Base-by-base conservation (phyloP, 2,329 filamentous ascomycete species). In the Pestalotiopsis sp. region DNA sequence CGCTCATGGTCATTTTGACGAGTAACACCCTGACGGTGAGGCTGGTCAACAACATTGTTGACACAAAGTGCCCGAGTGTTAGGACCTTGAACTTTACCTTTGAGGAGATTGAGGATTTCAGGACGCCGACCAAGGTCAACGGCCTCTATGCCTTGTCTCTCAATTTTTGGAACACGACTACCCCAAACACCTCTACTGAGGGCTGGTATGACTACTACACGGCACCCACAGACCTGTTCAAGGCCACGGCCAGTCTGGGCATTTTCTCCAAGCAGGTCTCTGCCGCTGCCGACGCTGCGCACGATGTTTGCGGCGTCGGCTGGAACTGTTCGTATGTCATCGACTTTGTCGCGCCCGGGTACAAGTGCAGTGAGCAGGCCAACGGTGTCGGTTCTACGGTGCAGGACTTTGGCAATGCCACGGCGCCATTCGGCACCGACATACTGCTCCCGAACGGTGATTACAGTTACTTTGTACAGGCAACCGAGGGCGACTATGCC, bases 261-360 rank as follows among this genome's bases (percentile, higher is more conserved):
- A 71, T 73, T 4, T 76, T 71, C 23, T 73, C 71, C n/a, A 69
- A 74, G n/a, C 69, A 72, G 36, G 71, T 75, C 5, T 69, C 78
- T 39, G 61, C 52, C 14, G 70, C 73, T 23, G 75, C 72, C 4
- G 74, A 76, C 45, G 80, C 78, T 7, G 77, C 80, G 11, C 72
- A 77, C 25, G 74, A 78, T 36, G 79, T 81, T 0, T 81, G 80
- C 65, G 77, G 79, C 17, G 61, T 70, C 0, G 78, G 80, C 5
- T 82, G 78, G 76, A 82, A 83, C 63, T 83, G 81, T 70, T 79
- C 77, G 4, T 83, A 80, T 70, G 73, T 68, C 1, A 72, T 82
- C 62, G 73, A 76, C 2, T 83, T 82, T 61, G 73, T 72, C 12
- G 82, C 73, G 1, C 81, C 82, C 0, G 81, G 79, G 1, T 83